A percentile compares a stretch with the other conserved stretches of the same genome.
phyloP scores from a whole-genome alignment of 1,284 basidiomycete species.

The Ustilago esculenta region DNA sequence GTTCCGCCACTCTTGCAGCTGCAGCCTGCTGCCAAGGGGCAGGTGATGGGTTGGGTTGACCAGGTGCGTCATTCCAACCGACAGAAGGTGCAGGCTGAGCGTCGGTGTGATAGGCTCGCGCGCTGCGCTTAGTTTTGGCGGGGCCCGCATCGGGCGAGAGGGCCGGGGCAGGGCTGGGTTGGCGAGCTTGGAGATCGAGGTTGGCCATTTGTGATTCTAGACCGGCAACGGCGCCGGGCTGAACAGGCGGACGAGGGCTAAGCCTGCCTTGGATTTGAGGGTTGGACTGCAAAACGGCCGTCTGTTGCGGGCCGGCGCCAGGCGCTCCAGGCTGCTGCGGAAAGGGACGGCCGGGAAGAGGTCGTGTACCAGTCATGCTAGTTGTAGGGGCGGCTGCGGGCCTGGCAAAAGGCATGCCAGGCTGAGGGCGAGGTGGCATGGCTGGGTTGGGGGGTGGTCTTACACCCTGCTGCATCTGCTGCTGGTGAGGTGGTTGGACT shows the following conservation, averaged over 20 bases:
- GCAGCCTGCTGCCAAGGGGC: conserved; percentile 63
- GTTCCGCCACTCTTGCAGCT: conserved; percentile 53
- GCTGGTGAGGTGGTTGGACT: conserved; percentile 14
- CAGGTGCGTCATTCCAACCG: conserved; percentile 61
- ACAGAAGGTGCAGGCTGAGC: conserved; percentile 30
- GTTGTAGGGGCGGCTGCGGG: conserved; percentile 13
- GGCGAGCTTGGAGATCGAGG: conserved; percentile 40
- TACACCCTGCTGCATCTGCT: conserved; percentile 14
- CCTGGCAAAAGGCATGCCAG: conserved; percentile 24
- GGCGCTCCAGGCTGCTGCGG: conserved; percentile 21
- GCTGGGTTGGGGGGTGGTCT: conserved; percentile 19
- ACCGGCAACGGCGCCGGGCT: conserved; percentile 14
- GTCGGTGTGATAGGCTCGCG: conserved; percentile 66
- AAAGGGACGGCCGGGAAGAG: conserved; percentile 27
- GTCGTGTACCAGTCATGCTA: conserved; percentile 19
- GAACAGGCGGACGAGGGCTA: conserved; percentile 35
- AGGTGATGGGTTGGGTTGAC: conserved; percentile 54
- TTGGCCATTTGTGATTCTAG: conserved; percentile 46
- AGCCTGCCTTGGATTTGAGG: conserved; percentile 29
- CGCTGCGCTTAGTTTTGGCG: conserved; percentile 61
- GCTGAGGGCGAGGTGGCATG: conserved; percentile 33
- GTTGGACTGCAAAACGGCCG: conserved; percentile 13
- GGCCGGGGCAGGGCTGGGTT: conserved; percentile 22
- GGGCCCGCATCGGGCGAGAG: conserved; percentile 37
- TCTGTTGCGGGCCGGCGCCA: conserved; percentile 5